A percentile compares a stretch with the other conserved stretches of the same genome.
Evolutionary conservation across 768 basidiomycete species (phyloP).

Genomic region (Tephrocybe sp.): DNA sequence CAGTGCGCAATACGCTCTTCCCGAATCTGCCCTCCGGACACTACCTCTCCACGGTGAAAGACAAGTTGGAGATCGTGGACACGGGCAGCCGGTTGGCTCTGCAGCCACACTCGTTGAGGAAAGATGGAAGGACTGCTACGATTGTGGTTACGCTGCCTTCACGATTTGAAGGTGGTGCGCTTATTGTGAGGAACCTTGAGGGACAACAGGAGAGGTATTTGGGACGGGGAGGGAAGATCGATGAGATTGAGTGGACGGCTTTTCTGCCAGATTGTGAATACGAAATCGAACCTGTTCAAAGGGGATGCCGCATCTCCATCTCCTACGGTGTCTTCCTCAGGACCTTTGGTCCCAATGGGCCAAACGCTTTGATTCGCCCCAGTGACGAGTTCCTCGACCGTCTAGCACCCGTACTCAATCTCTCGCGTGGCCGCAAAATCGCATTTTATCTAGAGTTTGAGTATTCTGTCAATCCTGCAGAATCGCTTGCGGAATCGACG

Average conservation of each 20-base stretch:
- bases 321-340: constrained; percentile 73
- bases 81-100: constrained; percentile 58
- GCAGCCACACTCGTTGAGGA: constrained; percentile 52
- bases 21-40: constrained; percentile 67
- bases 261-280: constrained; percentile 75
- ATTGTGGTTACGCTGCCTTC: constrained; percentile 74
- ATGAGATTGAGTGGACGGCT: constrained; percentile 78
- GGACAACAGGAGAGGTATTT: constrained; percentile 62
- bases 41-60: constrained; percentile 66
- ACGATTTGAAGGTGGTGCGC: constrained; percentile 67
- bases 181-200: constrained; percentile 57
- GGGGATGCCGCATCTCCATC: constrained; percentile 68
- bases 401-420: constrained; percentile 69
- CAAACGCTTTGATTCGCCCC: constrained; percentile 68
- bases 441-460: constrained; percentile 72
- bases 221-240: constrained; percentile 59
- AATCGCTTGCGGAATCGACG: constrained; percentile 65
- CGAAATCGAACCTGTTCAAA: constrained; percentile 69
- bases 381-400: constrained; percentile 75
- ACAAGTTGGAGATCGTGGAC: constrained; percentile 69
- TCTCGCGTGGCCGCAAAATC: constrained; percentile 68
- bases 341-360: constrained; percentile 59
- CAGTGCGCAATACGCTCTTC: constrained; percentile 71
- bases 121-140: constrained; percentile 73
- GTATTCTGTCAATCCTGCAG: constrained; percentile 70